Evolutionary conservation across 768 basidiomycete genomes (phyloP).

Genomic region (Mycena amicta): DNA sequence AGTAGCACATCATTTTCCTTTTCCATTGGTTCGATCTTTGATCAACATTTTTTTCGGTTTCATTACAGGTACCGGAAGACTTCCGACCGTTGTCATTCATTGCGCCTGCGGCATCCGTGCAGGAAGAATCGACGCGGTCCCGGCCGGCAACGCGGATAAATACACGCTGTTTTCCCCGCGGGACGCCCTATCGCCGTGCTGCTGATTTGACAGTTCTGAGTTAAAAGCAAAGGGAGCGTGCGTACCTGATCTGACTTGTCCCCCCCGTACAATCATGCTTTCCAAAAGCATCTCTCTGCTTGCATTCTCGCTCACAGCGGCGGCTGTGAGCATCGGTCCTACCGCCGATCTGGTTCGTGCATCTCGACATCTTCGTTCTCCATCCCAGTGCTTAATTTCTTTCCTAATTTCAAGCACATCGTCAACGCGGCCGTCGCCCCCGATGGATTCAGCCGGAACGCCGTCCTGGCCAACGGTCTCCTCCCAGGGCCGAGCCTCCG

Average conservation of each 20-base stretch:
- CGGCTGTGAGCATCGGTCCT: neutral
- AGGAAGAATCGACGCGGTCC: neutral
- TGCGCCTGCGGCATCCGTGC: too few relatives aligned
- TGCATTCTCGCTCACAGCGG: neutral
- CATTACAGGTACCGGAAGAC: too few relatives aligned
- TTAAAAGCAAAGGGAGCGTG: neutral
- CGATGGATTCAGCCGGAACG: conserved; percentile 39
- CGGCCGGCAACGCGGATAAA: neutral
- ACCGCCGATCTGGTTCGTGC: neutral
- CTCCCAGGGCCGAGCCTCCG: conserved; percentile 44
- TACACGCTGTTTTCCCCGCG: neutral
- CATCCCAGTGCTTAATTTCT: neutral
- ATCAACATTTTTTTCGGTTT: too few relatives aligned
- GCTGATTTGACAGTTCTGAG: neutral
- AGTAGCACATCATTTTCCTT: too few relatives aligned
- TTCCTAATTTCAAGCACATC: conserved; percentile 19
- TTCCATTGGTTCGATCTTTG: too few relatives aligned
- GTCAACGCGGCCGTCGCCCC: conserved; percentile 37
- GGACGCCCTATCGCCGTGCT: neutral
- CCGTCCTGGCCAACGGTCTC: conserved; percentile 42
- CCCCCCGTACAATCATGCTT: neutral
- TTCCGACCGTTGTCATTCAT: neutral
- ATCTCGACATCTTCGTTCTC: neutral
- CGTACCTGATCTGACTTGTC: neutral
- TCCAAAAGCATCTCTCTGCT: neutral